Percentiles rank a stretch among this genome's conserved stretches.
Conservation (phyloP, 371 early-diverging fungal species). For the Mucor circinelloides region DNA sequence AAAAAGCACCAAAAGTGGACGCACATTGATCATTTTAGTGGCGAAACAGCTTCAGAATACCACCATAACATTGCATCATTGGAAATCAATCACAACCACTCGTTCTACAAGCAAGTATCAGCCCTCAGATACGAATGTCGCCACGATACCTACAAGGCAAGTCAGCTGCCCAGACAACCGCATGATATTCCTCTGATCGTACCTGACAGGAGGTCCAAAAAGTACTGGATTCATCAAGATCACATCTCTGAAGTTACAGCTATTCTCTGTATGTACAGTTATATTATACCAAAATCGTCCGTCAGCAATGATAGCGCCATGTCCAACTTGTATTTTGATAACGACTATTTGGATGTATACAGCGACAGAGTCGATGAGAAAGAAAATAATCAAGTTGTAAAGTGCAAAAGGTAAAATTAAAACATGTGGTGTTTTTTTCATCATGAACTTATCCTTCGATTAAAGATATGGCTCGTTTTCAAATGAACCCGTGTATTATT, state of each 20-base stretch:
- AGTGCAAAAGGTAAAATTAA: conserved; percentile 10
- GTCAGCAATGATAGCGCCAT: conserved; percentile 52
- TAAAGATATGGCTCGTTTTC: conserved; percentile 3
- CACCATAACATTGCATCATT: conserved; percentile 4
- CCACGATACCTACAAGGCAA: conserved; percentile 10
- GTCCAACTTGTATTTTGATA: conserved; percentile 94
- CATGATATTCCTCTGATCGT: background rate
- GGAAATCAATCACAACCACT: background rate
- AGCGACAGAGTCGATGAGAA: background rate
- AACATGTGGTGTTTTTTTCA: background rate
- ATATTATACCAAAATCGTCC: conserved; percentile 50
- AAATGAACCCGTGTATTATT: conserved; percentile 3
- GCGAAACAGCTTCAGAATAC: background rate
- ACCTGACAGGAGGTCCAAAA: conserved; percentile 69
- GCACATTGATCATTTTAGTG: conserved; percentile 65
- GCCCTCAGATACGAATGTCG: conserved; percentile 12
- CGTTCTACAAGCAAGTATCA: conserved; percentile 1
- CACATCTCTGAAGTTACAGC: conserved; percentile 94
- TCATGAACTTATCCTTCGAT: background rate
- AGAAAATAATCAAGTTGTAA: background rate
- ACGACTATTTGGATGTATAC: conserved; percentile 28
- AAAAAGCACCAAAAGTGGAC: conserved; percentile 86
- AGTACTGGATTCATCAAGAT: conserved; percentile 98
- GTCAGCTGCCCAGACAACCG: background rate
- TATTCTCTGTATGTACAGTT: conserved; percentile 86